phyloP scores from a whole-genome alignment of 2,329 filamentous ascomycete genomes.

The Emydomyces testavorans region DNA sequence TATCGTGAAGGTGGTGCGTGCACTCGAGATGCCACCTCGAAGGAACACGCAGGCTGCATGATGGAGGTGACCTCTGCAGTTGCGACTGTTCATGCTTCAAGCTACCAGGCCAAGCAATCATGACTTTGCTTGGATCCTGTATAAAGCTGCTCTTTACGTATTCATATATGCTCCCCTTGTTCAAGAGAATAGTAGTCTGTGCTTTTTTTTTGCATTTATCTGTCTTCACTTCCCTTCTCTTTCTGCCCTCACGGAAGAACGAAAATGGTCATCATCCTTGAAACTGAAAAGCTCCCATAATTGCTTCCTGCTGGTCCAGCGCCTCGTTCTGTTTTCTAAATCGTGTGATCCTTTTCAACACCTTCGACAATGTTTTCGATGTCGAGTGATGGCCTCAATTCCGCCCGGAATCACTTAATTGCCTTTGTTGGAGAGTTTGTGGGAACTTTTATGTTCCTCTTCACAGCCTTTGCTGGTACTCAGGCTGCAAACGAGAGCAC shows the following conservation, averaged over 20 bases:
- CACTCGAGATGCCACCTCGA: neutral
- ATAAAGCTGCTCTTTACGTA: neutral
- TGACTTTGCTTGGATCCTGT: no score
- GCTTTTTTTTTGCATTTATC: neutral
- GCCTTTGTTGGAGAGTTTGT: constrained; percentile 42
- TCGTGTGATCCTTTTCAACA: neutral
- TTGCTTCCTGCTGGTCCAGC: constrained; percentile 1
- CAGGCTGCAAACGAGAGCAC: constrained; percentile 37
- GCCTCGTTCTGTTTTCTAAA: neutral
- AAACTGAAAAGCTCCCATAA: constrained; percentile 5
- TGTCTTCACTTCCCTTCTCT: neutral
- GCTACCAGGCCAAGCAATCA: neutral
- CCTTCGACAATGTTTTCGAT: neutral
- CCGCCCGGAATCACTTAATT: constrained; percentile 35
- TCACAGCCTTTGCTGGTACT: constrained; percentile 38
- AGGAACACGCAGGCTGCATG: neutral
- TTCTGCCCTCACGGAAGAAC: neutral
- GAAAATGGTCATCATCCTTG: neutral
- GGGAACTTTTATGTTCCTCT: constrained; percentile 42
- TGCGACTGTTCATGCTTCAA: constrained; percentile 5
- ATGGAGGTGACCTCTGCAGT: neutral
- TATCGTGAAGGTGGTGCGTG: neutral
- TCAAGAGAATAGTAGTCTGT: neutral
- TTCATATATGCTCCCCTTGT: neutral
- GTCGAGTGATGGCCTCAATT: constrained; percentile 8